Base-by-base conservation (phyloP, 805 yeast species). In the Lachancea sp. region DNA sequence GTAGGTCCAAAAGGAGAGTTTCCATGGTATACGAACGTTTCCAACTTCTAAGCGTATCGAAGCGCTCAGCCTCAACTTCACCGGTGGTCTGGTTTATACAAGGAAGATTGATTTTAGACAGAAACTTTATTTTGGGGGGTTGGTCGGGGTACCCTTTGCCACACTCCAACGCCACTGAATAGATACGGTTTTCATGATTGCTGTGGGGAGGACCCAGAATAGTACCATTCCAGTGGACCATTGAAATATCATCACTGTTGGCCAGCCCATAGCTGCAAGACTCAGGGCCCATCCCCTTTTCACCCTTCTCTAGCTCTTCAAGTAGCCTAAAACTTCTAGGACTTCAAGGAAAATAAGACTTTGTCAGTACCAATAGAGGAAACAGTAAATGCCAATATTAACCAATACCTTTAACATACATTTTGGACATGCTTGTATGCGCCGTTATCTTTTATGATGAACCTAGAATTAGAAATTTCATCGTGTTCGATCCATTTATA, bases 211-310 rank as follows among this genome's bases (percentile, higher is more conserved):
- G 98, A 0, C 99, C 99, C 49, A 92, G 69, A 38, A 92, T 90
- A 24, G 99, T 92, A 9, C 97, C 98, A 65, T 89, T 92, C 99
- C 99, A 92, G 54, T 82, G 66, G 8, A 95, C 83, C 95, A 92
- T 86, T 38, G 88, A 70, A 50, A 89, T 85, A 60, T 92, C 99
- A 54, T 85, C 95, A 47, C 83, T 79, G 54, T 86, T 90, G 18
- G 86, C 79, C 34, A 92, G 72, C 0, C 99, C 99, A 56, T 92
- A 87, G 17, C 97, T 90, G 61, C 96, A 89, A 12, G 95, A 84
- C 63, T 92, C 97, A 19, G 97, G 92, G 16, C 97, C 97, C 35
- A 85, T 70, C 16, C 98, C 99, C 63, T 92, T 92, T 60, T 92
- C 99, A 36, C 98, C 98, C 56, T 90, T 90, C 63, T 94, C 99